A percentile compares a stretch with the other conserved stretches of the same genome.
phyloP scores from a whole-genome alignment of 2,329 filamentous ascomycete genomes.

The Claviceps capensis region DNA sequence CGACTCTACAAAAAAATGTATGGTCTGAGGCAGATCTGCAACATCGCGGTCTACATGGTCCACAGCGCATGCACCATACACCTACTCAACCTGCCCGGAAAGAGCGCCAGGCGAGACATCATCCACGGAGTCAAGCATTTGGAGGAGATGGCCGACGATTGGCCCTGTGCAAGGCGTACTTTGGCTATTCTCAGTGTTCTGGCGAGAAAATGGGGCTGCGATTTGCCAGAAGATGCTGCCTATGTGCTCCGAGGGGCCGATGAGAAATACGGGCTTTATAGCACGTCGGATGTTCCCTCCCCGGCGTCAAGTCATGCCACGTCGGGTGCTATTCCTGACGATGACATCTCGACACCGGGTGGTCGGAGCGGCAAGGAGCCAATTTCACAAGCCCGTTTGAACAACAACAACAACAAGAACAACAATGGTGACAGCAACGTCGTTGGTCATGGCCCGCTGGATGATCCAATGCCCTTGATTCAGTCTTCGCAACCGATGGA shows the following conservation, averaged over 20 bases:
- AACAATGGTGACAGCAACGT: neutral
- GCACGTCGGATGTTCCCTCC: conserved; percentile 45
- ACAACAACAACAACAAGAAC: neutral
- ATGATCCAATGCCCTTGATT: conserved; percentile 7
- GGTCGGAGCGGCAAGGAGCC: conserved; percentile 24
- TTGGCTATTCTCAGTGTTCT: conserved; percentile 75
- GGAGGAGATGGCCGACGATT: conserved; percentile 90
- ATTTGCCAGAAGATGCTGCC: conserved; percentile 71
- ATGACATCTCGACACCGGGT: conserved; percentile 10
- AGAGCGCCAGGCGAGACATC: conserved; percentile 78
- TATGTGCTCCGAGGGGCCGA: conserved; percentile 66
- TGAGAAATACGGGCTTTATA: conserved; percentile 63
- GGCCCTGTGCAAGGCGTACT: conserved; percentile 78
- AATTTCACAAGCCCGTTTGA: conserved; percentile 16
- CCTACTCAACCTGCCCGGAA: conserved; percentile 82
- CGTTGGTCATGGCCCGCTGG: conserved; percentile 2
- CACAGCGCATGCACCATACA: conserved; percentile 94
- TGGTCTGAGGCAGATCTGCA: conserved; percentile 84
- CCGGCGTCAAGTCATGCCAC: conserved; percentile 25
- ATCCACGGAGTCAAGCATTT: conserved; percentile 82
- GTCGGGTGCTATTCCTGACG: conserved; percentile 17
- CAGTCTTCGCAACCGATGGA: conserved; percentile 4
- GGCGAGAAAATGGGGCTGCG: conserved; percentile 78
- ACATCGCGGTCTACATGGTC: conserved; percentile 89
- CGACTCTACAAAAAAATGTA: conserved; percentile 87